A percentile compares a stretch with the other conserved stretches of the same genome.
phyloP scores from a whole-genome alignment of 2,329 filamentous ascomycete species.

The Apiospora marii region DNA sequence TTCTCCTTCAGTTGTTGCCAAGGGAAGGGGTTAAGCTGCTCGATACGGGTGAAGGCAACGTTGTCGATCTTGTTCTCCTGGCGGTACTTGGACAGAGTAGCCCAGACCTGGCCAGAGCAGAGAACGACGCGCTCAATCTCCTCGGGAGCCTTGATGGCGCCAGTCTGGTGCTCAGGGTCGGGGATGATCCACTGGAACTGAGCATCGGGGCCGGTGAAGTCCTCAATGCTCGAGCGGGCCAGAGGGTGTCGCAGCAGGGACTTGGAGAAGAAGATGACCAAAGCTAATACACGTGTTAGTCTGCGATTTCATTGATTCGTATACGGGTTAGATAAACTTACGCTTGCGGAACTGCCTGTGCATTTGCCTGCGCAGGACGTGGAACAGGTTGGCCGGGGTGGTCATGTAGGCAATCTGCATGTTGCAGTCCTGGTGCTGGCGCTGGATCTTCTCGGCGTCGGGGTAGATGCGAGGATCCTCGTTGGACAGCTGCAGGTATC shows the following conservation, averaged over 20 bases:
- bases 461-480: conserved; percentile 97
- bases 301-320: conserved; percentile 36
- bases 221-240: conserved; percentile 86
- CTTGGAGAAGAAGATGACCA: conserved; percentile 99
- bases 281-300: conserved; percentile 60
- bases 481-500: conserved; percentile 96
- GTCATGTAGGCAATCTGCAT: conserved; percentile 99
- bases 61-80: conserved; percentile 86
- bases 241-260: conserved; percentile 92
- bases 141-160: conserved; percentile 78
- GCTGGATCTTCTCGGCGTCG: conserved; percentile 84
- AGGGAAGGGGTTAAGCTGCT: conserved; percentile 98
- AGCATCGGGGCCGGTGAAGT: conserved; percentile 83
- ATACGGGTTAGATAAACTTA: conserved; percentile 58
- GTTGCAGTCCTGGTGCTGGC: conserved; percentile 99
- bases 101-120: conserved; percentile 94
- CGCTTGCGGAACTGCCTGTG: conserved; percentile 99
- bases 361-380: conserved; percentile 95
- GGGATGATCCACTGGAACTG: conserved; percentile 98
- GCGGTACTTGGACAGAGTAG: conserved; percentile 89
- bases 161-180: conserved; percentile 82
- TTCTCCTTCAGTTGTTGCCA: conserved; percentile 98
- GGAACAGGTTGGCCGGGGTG: conserved; percentile 95
- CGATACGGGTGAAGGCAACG: conserved; percentile 91
- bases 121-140: conserved; percentile 94